Conservation (phyloP, 139 green algal species). For the Chlorokybus atmophyticus region DNA sequence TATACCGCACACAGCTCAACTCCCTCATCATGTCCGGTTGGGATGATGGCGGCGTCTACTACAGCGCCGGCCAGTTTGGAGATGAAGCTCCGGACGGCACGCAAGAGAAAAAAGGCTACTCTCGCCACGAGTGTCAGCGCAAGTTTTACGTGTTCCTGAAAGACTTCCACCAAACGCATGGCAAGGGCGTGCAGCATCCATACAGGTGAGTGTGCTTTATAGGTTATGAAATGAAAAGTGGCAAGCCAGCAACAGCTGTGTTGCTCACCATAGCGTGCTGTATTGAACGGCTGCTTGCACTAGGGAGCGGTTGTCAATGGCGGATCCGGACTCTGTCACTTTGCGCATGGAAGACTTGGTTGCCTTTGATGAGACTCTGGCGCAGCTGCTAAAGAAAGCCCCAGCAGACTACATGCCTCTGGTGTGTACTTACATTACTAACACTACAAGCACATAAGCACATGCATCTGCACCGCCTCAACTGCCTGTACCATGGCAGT, state of each 20-base stretch:
- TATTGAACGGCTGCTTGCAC: too few relatives aligned
- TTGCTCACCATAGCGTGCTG: too few relatives aligned
- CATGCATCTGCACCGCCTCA: background rate
- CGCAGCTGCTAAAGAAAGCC: background rate
- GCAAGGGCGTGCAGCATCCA: too few relatives aligned
- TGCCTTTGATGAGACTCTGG: background rate
- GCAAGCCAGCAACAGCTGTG: background rate
- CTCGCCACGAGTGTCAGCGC: constrained; percentile 5
- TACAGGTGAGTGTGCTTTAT: background rate
- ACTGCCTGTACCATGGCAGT: constrained; percentile 26
- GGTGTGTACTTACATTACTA: background rate
- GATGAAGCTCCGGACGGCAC: constrained; percentile 1
- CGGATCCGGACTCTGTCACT: background rate
- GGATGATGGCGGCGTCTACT: constrained; percentile 38
- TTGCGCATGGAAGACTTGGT: background rate
- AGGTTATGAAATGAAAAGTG: background rate
- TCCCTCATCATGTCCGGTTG: constrained; percentile 33
- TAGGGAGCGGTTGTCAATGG: background rate
- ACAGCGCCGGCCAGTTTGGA: constrained; percentile 15
- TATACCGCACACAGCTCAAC: too few relatives aligned
- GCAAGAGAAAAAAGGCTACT: constrained; percentile 3
- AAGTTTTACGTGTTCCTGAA: constrained; percentile 16
- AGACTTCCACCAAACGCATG: too few relatives aligned
- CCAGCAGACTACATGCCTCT: background rate
- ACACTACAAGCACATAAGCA: background rate